A percentile compares a stretch with the other conserved stretches of the same genome.
Evolutionary conservation across 78 protist genomes (phyloP).

Genomic region (Dictyostelium firmibasis): DNA sequence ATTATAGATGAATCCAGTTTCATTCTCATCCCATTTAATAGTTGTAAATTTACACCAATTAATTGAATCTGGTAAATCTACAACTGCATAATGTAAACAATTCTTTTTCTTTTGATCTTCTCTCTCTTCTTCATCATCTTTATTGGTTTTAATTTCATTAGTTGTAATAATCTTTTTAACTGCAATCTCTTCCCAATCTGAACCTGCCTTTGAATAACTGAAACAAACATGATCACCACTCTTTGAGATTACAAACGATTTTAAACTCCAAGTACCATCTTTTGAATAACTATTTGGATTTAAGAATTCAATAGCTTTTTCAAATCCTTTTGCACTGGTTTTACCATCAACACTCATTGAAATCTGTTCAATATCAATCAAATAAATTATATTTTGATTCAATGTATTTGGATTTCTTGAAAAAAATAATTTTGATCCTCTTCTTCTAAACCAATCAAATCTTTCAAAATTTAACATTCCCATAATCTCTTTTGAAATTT

Average conservation of each 20-base stretch:
- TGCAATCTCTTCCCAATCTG: conserved; percentile 89
- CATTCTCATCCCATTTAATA: conserved; percentile 81
- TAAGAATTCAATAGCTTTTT: conserved; percentile 31
- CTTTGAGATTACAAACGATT: neutral
- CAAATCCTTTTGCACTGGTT: neutral
- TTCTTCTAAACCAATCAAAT: neutral
- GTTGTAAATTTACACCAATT: conserved; percentile 90
- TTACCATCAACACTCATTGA: neutral
- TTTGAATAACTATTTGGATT: conserved; percentile 84
- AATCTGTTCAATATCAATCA: neutral
- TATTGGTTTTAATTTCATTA: neutral
- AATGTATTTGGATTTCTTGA: conserved; percentile 51
- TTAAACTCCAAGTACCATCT: conserved; percentile 53
- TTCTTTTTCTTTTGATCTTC: neutral
- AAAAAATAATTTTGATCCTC: conserved; percentile 40
- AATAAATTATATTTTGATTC: conserved; percentile 66
- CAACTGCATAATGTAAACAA: neutral
- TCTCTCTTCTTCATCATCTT: conserved; percentile 4
- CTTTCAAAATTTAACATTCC: conserved; percentile 14
- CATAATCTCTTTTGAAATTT: neutral
- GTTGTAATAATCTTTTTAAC: neutral
- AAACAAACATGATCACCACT: conserved; percentile 75
- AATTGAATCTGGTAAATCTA: conserved; percentile 69
- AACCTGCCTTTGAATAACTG: conserved; percentile 77
- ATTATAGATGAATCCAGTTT: conserved; percentile 87